Percentiles rank a stretch among this genome's conserved stretches.
Conservation (phyloP, 257 asterid genomes). For the Paraleonurus japonicus region DNA sequence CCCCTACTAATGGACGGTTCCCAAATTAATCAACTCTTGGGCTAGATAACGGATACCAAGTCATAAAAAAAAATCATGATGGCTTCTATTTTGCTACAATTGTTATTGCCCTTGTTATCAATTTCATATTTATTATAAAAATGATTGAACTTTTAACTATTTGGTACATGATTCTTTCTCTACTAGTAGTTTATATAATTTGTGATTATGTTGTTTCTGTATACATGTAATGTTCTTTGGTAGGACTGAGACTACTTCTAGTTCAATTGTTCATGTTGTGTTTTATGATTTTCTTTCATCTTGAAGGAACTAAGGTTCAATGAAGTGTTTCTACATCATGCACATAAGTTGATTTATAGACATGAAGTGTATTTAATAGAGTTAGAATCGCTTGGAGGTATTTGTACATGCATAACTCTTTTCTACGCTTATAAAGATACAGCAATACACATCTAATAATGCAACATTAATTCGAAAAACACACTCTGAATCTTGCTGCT, state of each 20-base stretch:
- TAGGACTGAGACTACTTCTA: neutral
- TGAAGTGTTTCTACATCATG: neutral
- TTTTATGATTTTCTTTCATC: neutral
- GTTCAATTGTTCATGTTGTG: neutral
- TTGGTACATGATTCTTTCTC: neutral
- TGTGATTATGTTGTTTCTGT: neutral
- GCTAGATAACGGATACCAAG: too few species aligned
- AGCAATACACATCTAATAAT: conserved; percentile 36
- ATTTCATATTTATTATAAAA: neutral
- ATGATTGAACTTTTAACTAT: neutral
- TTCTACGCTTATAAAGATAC: conserved; percentile 44
- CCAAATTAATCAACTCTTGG: too few species aligned
- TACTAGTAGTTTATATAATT: too few species aligned
- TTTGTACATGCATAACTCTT: conserved; percentile 70
- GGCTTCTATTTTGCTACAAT: neutral
- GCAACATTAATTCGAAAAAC: conserved; percentile 40
- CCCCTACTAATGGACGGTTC: too few species aligned
- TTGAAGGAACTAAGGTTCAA: neutral
- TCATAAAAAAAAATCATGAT: too few species aligned
- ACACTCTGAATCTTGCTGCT: conserved; percentile 30
- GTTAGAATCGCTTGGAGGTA: conserved; percentile 33
- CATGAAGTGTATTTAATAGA: conserved; percentile 25
- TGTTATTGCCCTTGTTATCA: neutral
- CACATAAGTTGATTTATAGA: conserved; percentile 11
- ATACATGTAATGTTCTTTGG: neutral